Percentiles rank a stretch among this genome's conserved stretches.
These are phyloP conservation scores for Apiospora koreana DNA, from an alignment of 2,329 filamentous ascomycete genomes.

Conservation along the genomic window DNA sequence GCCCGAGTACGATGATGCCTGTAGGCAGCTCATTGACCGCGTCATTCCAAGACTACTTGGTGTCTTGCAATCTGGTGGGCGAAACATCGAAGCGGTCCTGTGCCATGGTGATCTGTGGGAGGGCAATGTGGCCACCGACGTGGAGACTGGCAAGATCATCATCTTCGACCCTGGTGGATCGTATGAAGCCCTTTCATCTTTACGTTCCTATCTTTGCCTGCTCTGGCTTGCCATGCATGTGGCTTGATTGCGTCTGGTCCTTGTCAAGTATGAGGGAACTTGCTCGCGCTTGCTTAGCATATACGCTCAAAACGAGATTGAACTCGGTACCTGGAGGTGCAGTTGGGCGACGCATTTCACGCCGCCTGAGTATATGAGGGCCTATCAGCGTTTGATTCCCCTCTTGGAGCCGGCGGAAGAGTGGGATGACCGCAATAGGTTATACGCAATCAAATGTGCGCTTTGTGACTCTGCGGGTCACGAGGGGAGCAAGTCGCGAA, in stretches of 20 bases:
- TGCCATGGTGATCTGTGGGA: slow-evolving; percentile 42
- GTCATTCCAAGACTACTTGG: slow-evolving; percentile 30
- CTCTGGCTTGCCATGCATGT: too few relatives aligned
- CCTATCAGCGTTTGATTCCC: background rate
- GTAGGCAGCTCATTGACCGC: slow-evolving; percentile 19
- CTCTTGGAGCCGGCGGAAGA: slow-evolving; percentile 27
- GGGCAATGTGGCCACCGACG: slow-evolving; percentile 34
- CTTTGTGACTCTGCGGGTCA: background rate
- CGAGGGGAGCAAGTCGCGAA: background rate
- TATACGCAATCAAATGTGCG: slow-evolving; percentile 21
- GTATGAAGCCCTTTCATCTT: background rate
- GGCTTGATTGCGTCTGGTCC: too few relatives aligned
- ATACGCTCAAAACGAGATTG: slow-evolving; percentile 25
- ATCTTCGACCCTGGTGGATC: background rate
- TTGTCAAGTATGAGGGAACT: too few relatives aligned
- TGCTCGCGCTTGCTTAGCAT: too few relatives aligned
- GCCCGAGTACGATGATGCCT: slow-evolving; percentile 26
- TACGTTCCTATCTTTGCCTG: slow-evolving; percentile 23
- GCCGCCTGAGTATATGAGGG: slow-evolving; percentile 19
- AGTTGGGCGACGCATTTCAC: slow-evolving; percentile 8
- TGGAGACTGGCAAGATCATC: slow-evolving; percentile 26
- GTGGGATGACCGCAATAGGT: slow-evolving; percentile 32
- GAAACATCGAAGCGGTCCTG: slow-evolving; percentile 25
- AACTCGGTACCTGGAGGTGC: slow-evolving; percentile 12
- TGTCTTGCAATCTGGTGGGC: slow-evolving; percentile 23